Conservation (phyloP, 768 basidiomycete genomes). For the Tylopilus plumbeoviolaceoides region DNA sequence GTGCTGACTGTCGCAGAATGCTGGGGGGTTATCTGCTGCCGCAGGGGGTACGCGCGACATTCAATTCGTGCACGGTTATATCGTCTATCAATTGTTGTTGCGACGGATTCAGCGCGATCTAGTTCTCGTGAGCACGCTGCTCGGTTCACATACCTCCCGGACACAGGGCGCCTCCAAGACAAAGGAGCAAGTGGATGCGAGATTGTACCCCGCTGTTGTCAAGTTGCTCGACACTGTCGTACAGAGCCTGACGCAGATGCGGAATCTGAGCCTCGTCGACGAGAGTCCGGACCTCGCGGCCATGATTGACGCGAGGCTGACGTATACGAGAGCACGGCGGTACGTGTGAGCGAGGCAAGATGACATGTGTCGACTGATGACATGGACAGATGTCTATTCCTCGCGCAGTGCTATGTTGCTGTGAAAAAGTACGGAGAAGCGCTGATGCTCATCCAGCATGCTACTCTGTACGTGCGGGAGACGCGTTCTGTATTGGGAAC, state of each 20-base stretch:
- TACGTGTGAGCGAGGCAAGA: constrained; percentile 26
- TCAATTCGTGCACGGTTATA: constrained; percentile 81
- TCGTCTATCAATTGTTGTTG: constrained; percentile 83
- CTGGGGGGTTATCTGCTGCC: constrained; percentile 36
- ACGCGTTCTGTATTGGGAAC: constrained; percentile 50
- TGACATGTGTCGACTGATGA: constrained; percentile 1
- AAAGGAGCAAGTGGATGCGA: constrained; percentile 56
- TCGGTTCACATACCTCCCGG: constrained; percentile 40
- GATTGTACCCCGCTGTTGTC: constrained; percentile 82
- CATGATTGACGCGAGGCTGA: constrained; percentile 71
- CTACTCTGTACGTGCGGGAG: constrained; percentile 71
- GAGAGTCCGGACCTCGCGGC: constrained; percentile 80
- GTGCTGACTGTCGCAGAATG: constrained; percentile 33
- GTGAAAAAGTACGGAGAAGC: constrained; percentile 72
- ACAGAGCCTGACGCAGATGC: constrained; percentile 82
- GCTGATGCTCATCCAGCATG: constrained; percentile 66
- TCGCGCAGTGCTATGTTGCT: constrained; percentile 70
- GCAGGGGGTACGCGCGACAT: constrained; percentile 61
- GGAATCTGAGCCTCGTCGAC: constrained; percentile 78
- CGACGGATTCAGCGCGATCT: constrained; percentile 88
- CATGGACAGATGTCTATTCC: constrained; percentile 58
- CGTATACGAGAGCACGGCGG: constrained; percentile 74
- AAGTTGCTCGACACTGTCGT: constrained; percentile 84
- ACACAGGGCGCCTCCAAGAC: constrained; percentile 24
- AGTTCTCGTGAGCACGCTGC: constrained; percentile 65